These are phyloP conservation scores for Exserohilum turcica DNA, from an alignment of 2,329 filamentous ascomycete species.

Conservation along the genomic window DNA sequence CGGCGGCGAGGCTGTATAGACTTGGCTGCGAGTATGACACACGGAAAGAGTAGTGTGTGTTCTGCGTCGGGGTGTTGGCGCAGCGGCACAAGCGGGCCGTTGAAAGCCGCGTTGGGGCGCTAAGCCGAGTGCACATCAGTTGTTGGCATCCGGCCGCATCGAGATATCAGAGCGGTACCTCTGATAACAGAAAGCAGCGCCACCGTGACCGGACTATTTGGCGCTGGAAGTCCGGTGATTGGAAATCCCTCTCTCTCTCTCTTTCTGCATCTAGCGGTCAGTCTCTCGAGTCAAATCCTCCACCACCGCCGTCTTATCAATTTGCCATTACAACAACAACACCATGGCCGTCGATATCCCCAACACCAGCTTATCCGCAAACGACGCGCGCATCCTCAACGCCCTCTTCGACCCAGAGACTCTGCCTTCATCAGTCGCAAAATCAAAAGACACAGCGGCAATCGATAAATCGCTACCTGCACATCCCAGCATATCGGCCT, in stretches of 20 bases:
- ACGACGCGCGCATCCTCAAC: slow-evolving; percentile 46
- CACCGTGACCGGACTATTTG: not conserved
- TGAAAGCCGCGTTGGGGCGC: slow-evolving; percentile 8
- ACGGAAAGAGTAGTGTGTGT: not conserved
- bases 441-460: slow-evolving; percentile 51
- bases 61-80: not conserved
- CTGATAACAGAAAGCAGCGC: not conserved
- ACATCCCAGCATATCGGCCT: slow-evolving; percentile 48
- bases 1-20: not conserved
- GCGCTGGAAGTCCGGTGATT: not conserved
- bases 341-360: slow-evolving; percentile 41
- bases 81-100: slow-evolving; percentile 1
- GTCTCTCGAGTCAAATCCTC: not conserved
- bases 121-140: slow-evolving; percentile 7
- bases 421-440: slow-evolving; percentile 56
- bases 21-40: not conserved
- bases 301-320: not conserved
- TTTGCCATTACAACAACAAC: not conserved
- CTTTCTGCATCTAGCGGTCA: not conserved
- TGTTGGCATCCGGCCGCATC: not conserved
- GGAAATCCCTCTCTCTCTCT: no score
- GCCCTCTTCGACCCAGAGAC: slow-evolving; percentile 51
- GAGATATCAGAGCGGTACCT: not conserved
- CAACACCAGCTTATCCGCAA: slow-evolving; percentile 53
- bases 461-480: slow-evolving; percentile 49